Base-by-base conservation (phyloP, 306 rosid genomes). In the Astragalus glycyphyllos region DNA sequence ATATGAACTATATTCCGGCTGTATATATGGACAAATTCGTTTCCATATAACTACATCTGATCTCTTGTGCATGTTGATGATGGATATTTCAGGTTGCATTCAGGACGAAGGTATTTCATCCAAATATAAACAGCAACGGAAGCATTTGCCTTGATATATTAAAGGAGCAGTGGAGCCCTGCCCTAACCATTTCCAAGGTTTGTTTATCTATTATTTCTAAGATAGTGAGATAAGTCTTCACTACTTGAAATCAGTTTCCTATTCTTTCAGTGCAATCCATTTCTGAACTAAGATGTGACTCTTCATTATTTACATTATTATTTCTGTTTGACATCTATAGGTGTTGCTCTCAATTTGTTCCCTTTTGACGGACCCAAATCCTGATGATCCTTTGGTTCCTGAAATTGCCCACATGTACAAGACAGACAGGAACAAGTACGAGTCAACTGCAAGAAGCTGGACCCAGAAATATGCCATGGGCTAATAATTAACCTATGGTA, bases 151-250 rank as follows among this genome's bases (percentile, higher is more conserved):
- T 91, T 38, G 96, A 91, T 86, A 91, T 89, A 75, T 78, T 91
- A 82, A 91, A 88, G 81, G 97, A 88, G 86, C 91, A 91, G 54
- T 91, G 97, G 97, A 91, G 96, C 79, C 97, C 97, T 60, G 97
- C 92, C 71, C 84, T 91, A 55, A 88, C 97, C 53, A 91, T 91
- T 79, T 91, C 97, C 65, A 89, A 91, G 97, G 96, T 89, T 54
- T 61, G 84, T 55, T 44, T 74, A 11, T 64, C 3, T 2, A 42
- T 44, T 2, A 42, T 44, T 44, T 46, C 5, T 32, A 5, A 40
- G 6, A 35, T 20, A 48, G 41, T 42, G 11, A 31, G 32, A 23
- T 58, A 9, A 51, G 7, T 23, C 32, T 60, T 50, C 60, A 3
- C 13, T 12, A 23, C 8, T 65, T 65, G 0, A 34, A 6, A 14